These are phyloP conservation scores for Conticribra guillardii DNA, from an alignment of 108 stramenopile species.

Conservation along the genomic window DNA sequence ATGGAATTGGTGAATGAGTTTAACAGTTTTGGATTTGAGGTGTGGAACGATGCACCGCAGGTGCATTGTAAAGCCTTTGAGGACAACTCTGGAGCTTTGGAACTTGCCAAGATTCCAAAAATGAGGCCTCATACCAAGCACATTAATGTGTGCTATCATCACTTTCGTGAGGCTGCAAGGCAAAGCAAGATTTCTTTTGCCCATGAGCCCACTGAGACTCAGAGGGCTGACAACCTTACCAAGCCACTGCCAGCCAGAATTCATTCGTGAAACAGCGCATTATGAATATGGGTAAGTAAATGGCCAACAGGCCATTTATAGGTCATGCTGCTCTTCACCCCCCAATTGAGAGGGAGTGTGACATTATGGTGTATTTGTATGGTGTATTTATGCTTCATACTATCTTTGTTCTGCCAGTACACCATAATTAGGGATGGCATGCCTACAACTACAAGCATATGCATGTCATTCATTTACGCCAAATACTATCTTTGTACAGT, in stretches of 20 bases:
- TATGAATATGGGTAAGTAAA: not conserved
- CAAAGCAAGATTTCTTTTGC: constrained; percentile 1
- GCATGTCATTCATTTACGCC: no score
- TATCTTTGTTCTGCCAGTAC: no score
- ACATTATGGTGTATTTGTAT: no score
- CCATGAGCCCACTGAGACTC: not conserved
- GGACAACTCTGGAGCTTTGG: constrained; percentile 5
- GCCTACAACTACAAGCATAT: no score
- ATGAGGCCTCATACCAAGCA: constrained; percentile 4
- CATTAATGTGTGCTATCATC: constrained; percentile 5
- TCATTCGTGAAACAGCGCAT: not conserved
- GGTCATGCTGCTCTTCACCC: no score
- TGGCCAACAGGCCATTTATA: no score
- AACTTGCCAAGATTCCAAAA: constrained; percentile 1
- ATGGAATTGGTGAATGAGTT: no score
- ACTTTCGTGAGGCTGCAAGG: constrained; percentile 7
- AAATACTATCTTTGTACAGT: no score
- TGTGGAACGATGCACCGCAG: no score
- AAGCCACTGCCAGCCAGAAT: constrained; percentile 9
- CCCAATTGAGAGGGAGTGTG: not conserved
- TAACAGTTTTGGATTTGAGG: no score
- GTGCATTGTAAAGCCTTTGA: not conserved
- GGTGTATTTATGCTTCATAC: no score
- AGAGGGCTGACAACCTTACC: constrained; percentile 6
- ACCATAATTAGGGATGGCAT: no score